Evolutionary conservation across 345 rosid species (phyloP).

Genomic region (Adansonia digitata): DNA sequence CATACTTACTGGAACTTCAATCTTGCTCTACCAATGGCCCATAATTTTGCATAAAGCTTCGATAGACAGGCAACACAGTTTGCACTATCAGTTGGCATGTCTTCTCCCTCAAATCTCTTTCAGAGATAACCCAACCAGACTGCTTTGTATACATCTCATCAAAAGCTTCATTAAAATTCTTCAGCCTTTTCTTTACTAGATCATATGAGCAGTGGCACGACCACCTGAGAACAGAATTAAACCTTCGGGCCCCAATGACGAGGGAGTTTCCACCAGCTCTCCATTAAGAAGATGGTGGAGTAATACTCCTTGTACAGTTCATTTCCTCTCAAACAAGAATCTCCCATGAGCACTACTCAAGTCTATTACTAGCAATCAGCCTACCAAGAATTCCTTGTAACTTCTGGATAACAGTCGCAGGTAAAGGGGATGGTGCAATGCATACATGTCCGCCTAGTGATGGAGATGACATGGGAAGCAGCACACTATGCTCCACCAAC

Average conservation of each 20-base stretch:
- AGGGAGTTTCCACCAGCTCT: slow-evolving; percentile 91
- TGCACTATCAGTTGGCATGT: slow-evolving; percentile 71
- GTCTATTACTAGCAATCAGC: slow-evolving; percentile 74
- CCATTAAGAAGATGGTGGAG: slow-evolving; percentile 59
- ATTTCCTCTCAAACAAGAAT: slow-evolving; percentile 79
- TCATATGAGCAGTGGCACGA: slow-evolving; percentile 98
- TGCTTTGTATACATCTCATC: slow-evolving; percentile 82
- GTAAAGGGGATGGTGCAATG: slow-evolving; percentile 86
- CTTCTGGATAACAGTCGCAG: slow-evolving; percentile 79
- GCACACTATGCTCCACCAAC: slow-evolving; percentile 76
- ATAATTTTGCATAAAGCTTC: slow-evolving; percentile 97
- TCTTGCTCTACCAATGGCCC: slow-evolving; percentile 95
- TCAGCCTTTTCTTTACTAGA: slow-evolving; percentile 91
- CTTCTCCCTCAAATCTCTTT: slow-evolving; percentile 89
- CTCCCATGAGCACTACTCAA: slow-evolving; percentile 78
- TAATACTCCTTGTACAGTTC: slow-evolving; percentile 76
- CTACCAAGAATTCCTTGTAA: slow-evolving; percentile 89
- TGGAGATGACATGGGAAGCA: slow-evolving; percentile 80
- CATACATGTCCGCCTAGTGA: slow-evolving; percentile 58
- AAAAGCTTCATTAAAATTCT: slow-evolving; percentile 79
- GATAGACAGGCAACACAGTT: slow-evolving; percentile 74
- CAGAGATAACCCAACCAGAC: slow-evolving; percentile 65
- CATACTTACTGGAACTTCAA: slow-evolving; percentile 75
- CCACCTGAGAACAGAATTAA: slow-evolving; percentile 95
- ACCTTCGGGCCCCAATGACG: slow-evolving; percentile 85